Conservation (phyloP, 139 green algal species). For the Chlorella sp. region DNA sequence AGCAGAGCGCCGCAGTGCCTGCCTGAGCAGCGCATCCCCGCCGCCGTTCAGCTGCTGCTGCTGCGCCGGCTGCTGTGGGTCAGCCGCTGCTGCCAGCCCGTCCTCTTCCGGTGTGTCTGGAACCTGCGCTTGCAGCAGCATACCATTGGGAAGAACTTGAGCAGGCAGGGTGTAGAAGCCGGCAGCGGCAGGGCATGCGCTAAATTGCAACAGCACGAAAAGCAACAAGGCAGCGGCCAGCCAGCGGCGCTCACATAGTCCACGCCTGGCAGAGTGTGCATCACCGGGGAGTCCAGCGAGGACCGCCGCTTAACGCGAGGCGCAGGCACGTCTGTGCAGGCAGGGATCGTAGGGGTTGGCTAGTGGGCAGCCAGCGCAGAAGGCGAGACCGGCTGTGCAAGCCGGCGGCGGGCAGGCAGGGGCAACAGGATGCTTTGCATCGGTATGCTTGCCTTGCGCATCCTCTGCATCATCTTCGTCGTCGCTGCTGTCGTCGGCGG, state of each 20-base stretch:
- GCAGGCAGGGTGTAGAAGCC: no score
- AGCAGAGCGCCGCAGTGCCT: conserved; percentile 1
- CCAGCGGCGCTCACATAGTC: conserved; percentile 1
- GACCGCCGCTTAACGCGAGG: not conserved
- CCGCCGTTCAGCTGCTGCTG: not conserved
- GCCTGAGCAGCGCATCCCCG: not conserved
- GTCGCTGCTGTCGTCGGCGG: not conserved
- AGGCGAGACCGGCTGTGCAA: not conserved
- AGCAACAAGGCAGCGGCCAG: no score
- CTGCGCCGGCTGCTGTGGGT: not conserved
- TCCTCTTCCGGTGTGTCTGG: conserved; percentile 34
- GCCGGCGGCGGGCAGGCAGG: not conserved
- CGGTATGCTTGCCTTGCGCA: not conserved
- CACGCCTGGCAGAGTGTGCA: conserved; percentile 11
- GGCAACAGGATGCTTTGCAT: no score
- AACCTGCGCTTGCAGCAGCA: not conserved
- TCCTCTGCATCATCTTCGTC: conserved; percentile 1
- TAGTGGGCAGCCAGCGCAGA: not conserved
- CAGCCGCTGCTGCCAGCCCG: not conserved
- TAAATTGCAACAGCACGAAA: not conserved
- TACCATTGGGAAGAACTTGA: no score
- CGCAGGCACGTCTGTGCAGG: not conserved
- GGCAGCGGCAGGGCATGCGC: no score
- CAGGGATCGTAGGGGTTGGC: not conserved
- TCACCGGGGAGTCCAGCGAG: not conserved